Conservation (phyloP, 2,329 filamentous ascomycete genomes). For the Paraconiothyrium brasiliense region DNA sequence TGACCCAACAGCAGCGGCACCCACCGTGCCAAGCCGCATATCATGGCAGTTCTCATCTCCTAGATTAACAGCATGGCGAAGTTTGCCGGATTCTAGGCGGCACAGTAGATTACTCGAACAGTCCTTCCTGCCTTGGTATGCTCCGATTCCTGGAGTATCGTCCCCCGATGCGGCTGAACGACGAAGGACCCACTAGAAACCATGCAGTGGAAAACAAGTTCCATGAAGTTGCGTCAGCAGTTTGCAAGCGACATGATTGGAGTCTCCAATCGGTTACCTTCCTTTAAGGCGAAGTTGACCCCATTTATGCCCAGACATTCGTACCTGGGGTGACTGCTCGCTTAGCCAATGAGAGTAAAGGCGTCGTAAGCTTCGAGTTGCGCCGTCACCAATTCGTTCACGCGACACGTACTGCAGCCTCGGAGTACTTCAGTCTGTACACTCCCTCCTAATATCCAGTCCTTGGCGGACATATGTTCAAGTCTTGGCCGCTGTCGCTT, state of each 20-base stretch:
- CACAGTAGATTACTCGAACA: neutral
- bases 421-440: neutral
- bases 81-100: neutral
- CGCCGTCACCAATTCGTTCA: neutral
- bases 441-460: neutral
- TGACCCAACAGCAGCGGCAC: neutral
- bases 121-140: conserved; percentile 1
- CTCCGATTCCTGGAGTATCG: conserved; percentile 1
- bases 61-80: neutral
- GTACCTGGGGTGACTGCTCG: neutral
- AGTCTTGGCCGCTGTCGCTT: neutral
- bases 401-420: neutral
- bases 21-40: neutral
- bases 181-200: neutral
- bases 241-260: neutral
- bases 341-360: neutral
- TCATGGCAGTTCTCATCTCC: neutral
- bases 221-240: neutral
- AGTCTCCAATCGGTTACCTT: neutral
- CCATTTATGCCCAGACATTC: neutral
- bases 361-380: conserved; percentile 2
- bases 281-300: neutral
- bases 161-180: neutral
- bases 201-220: neutral
- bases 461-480: neutral